Percentiles rank a stretch among this genome's conserved stretches.
Evolutionary conservation across 352 stramenopile genomes (phyloP).

Genomic region (Pseudoperonospora humuli): DNA sequence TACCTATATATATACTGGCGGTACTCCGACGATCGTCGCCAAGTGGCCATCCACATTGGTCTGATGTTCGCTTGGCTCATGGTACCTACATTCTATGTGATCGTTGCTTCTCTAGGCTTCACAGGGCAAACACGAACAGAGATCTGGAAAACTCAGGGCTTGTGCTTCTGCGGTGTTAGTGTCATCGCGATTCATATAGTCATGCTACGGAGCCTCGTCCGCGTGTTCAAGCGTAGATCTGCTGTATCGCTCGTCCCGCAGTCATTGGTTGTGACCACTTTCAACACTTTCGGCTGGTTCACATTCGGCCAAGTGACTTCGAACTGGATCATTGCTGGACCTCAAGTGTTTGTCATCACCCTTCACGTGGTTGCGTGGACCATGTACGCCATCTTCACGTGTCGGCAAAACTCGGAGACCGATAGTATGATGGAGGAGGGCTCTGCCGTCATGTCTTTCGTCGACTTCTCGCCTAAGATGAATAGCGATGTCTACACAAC

Average conservation of each 20-base stretch:
- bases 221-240: slow-evolving; percentile 30
- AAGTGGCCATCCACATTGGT: slow-evolving; percentile 11
- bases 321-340: slow-evolving; percentile 47
- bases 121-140: slow-evolving; percentile 20
- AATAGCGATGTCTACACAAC: slow-evolving; percentile 3
- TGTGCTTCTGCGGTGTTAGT: slow-evolving; percentile 28
- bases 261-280: slow-evolving; percentile 30
- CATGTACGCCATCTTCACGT: slow-evolving; percentile 27
- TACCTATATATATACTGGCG: slow-evolving; percentile 28
- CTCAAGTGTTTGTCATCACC: slow-evolving; percentile 35
- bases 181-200: slow-evolving; percentile 32
- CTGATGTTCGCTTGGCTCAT: slow-evolving; percentile 15
- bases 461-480: slow-evolving; percentile 15
- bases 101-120: slow-evolving; percentile 12
- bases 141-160: slow-evolving; percentile 23
- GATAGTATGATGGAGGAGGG: slow-evolving; percentile 7
- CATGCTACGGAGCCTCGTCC: slow-evolving; percentile 32
- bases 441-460: background rate
- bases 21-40: slow-evolving; percentile 11
- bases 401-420: slow-evolving; percentile 2
- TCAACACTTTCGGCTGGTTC: slow-evolving; percentile 50
- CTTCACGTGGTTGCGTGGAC: slow-evolving; percentile 24
- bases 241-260: slow-evolving; percentile 28
- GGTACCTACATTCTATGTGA: slow-evolving; percentile 24
- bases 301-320: slow-evolving; percentile 35